Percentiles rank a stretch among this genome's conserved stretches.
Evolutionary conservation across 2,329 filamentous ascomycete species (phyloP).

Genomic region (Ciborinia camelliae): DNA sequence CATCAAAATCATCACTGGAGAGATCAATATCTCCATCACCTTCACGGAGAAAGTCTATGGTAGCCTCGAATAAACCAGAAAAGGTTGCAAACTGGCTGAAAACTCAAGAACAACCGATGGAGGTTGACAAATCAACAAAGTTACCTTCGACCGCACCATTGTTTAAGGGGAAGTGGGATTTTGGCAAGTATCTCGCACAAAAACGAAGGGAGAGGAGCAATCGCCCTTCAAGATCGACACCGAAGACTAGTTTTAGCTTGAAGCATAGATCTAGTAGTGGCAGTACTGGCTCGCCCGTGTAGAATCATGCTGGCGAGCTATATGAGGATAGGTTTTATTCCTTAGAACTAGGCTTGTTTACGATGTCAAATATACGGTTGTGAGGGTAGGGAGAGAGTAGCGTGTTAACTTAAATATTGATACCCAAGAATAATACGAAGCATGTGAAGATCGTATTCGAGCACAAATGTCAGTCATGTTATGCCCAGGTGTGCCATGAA

Average conservation of each 20-base stretch:
- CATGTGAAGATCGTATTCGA: not conserved
- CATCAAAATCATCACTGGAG: not conserved
- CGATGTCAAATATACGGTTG: not conserved
- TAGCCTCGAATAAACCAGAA: not conserved
- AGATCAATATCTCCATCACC: constrained; percentile 1
- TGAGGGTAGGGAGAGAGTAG: not conserved
- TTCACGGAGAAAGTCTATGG: not conserved
- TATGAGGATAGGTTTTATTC: not conserved
- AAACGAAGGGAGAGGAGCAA: not conserved
- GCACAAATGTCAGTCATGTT: not conserved
- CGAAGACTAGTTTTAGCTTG: constrained; percentile 12
- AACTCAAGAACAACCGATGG: not conserved
- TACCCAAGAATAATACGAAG: not conserved
- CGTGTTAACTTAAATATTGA: not conserved
- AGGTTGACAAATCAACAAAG: not conserved
- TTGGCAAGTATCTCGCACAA: constrained; percentile 16
- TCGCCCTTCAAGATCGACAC: constrained; percentile 1
- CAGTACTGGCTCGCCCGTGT: not conserved
- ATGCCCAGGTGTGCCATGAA: not conserved
- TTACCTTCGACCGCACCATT: not conserved
- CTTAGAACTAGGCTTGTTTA: not conserved
- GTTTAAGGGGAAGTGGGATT: constrained; percentile 3
- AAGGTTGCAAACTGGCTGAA: not conserved
- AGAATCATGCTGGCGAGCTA: too few relatives aligned
- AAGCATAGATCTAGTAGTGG: not conserved